Evolutionary conservation across 2,329 filamentous ascomycete species (phyloP).

Genomic region (Dactylella cylindrospora): DNA sequence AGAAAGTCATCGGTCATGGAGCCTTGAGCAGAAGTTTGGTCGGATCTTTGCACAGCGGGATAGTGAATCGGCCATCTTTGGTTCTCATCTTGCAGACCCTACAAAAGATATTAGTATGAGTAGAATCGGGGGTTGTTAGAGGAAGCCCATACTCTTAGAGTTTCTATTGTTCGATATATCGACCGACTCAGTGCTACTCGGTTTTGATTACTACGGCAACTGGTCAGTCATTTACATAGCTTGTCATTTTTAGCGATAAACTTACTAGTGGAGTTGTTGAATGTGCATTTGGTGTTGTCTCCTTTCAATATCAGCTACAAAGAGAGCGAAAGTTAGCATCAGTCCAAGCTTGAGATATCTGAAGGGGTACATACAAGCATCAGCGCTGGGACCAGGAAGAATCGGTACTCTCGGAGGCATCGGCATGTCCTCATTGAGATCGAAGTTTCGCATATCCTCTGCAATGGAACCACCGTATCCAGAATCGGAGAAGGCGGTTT

Average conservation of each 20-base stretch:
- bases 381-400: slow-evolving; percentile 15
- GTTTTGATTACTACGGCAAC: slow-evolving; percentile 70
- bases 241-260: too few relatives aligned
- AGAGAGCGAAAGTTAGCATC: slow-evolving; percentile 55
- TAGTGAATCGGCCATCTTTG: slow-evolving; percentile 92
- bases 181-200: slow-evolving; percentile 81
- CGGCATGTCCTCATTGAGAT: slow-evolving; percentile 49
- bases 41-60: slow-evolving; percentile 72
- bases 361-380: slow-evolving; percentile 26
- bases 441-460: slow-evolving; percentile 60
- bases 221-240: slow-evolving; percentile 3
- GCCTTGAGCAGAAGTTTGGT: slow-evolving; percentile 59
- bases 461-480: slow-evolving; percentile 83
- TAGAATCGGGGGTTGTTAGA: background rate
- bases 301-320: slow-evolving; percentile 60
- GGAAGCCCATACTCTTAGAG: slow-evolving; percentile 60
- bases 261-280: slow-evolving; percentile 81
- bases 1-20: slow-evolving; percentile 60
- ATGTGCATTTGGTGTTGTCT: slow-evolving; percentile 76
- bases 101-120: slow-evolving; percentile 1
- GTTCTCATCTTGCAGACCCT: slow-evolving; percentile 82
- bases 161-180: slow-evolving; percentile 82
- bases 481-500: slow-evolving; percentile 62
- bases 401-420: slow-evolving; percentile 39
- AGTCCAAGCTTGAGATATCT: slow-evolving; percentile 41